Base-by-base conservation (phyloP, 176 grass and related monocot species). In the Rhynchospora tenuis region DNA sequence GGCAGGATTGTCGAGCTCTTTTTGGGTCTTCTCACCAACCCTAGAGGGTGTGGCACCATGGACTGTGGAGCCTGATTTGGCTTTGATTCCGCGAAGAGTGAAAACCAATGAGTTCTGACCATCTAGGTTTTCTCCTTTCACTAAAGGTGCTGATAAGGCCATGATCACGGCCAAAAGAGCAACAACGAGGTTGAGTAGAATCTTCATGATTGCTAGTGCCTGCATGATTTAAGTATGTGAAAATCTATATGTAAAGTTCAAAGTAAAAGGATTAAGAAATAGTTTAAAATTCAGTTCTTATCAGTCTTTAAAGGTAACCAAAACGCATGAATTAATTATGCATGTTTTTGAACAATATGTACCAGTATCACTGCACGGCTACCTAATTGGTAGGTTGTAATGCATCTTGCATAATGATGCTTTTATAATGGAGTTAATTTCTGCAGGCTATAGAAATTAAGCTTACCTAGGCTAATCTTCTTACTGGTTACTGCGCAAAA, bases 391-490 rank as follows among this genome's bases (percentile, higher is more conserved):
- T 52, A 28, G 46, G 45, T 50, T 74, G 11, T 20, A 23, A 22
- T 65, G 63, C 29, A 61, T 14, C 45, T 50, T 74, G 45, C 22
- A 12, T 23, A 15, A 74, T 52, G 45, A 74, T 73, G 70, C 70
- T 13, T 38, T 26, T 48, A 51, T 45, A 48, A 27, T 52, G 5
- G 47, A 75, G 47, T 44, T 75, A 75, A 75, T 52, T 16, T 10
- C 46, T 75, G 9, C 13, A 55, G 46, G 29, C 17, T 62, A 12
- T 61, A 47, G 20, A 66, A 11, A 38, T 38, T 38, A 38, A 66
- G 10, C 79, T 82, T 82, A 82, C 79, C 59, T 65, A 28, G 47
- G 59, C 3, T 58, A 82, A 79, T 82, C 59, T 82, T 82, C 45
- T 14, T 66, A 24, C 47, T 12, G 45, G 66, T 65, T 65, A 51